Percentiles rank a stretch among this genome's conserved stretches.
These are phyloP conservation scores for Chaetomium cochliodes DNA, from an alignment of 495 filamentous ascomycete species.

Conservation along the genomic window DNA sequence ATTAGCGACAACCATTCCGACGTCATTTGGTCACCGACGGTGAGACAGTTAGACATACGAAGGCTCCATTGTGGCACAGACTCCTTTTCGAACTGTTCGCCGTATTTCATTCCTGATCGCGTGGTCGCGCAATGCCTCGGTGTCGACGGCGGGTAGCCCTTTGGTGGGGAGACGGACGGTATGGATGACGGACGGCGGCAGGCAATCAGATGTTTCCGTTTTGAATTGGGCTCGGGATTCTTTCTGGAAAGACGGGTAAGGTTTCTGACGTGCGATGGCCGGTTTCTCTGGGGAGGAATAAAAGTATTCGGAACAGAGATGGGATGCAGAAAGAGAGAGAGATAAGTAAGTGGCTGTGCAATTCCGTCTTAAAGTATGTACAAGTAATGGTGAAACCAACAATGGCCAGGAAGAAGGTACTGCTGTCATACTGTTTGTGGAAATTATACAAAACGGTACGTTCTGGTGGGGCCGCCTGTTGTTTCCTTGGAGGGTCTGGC, in stretches of 20 bases:
- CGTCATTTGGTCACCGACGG: conserved; percentile 22
- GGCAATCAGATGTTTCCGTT: neutral
- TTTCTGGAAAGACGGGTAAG: too few species aligned
- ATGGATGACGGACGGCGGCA: neutral
- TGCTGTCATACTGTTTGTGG: neutral
- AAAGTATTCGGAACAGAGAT: neutral
- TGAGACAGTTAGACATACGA: conserved; percentile 53
- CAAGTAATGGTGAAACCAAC: neutral
- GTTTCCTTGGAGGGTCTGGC: neutral
- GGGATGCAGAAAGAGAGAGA: neutral
- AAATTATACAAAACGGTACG: neutral
- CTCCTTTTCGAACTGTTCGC: conserved; percentile 75
- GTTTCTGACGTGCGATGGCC: neutral
- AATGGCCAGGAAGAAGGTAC: neutral
- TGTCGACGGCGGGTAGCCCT: neutral
- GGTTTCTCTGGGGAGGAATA: neutral
- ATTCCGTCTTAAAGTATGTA: neutral
- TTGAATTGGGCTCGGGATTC: neutral
- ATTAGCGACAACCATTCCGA: neutral
- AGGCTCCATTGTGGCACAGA: conserved; percentile 84
- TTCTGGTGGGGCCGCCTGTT: conserved; percentile 4
- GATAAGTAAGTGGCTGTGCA: neutral
- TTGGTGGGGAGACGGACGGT: neutral
- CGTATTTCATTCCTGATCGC: conserved; percentile 62
- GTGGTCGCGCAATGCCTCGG: neutral